Base-by-base conservation (phyloP, 305 asterid species). In the Caryopteris hybrid region DNA sequence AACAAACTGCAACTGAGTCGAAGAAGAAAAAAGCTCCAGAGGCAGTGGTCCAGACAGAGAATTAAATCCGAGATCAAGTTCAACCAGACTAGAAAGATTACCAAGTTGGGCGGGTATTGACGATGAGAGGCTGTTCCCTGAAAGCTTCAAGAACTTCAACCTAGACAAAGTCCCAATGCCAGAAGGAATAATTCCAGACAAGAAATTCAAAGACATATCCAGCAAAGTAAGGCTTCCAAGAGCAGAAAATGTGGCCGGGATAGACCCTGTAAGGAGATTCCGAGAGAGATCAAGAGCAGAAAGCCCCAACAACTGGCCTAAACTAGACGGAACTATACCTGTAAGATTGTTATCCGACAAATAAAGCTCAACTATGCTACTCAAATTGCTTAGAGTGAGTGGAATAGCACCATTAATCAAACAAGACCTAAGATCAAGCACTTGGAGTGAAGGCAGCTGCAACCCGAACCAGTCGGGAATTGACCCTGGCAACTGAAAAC, bases 401-500 rank as follows among this genome's bases (percentile, higher is more conserved):
- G 90, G 96, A 69, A 92, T 81, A 60, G 69, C 61, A 61, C 96
- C 95, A 41, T 4, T 36, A 60, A 89, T 71, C 48, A 76, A 78
- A 68, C 95, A 86, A 22, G 88, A 82, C 75, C 92, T 80, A 50
- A 92, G 89, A 84, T 92, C 96, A 81, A 92, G 95, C 73, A 89
- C 85, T 74, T 74, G 82, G 55, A 89, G 84, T 18, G 89, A 73
- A 5, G 41, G 50, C 42, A 92, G 81, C 66, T 76, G 76, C 70
- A 74, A 53, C 34, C 97, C 99, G 42, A 94, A 76, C 99, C 97
- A 91, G 1, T 77, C 84, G 11, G 97, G 99, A 52, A 94, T 82
- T 4, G 77, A 27, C n/a, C 95, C 99, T 0, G 90, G 95, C 31
- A 94, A 85, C 2, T 74, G 68, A 41, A 94, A 87, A 64, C 71